Conservation (phyloP, 179 eudicot genomes). For the Spinacia oleracea region DNA sequence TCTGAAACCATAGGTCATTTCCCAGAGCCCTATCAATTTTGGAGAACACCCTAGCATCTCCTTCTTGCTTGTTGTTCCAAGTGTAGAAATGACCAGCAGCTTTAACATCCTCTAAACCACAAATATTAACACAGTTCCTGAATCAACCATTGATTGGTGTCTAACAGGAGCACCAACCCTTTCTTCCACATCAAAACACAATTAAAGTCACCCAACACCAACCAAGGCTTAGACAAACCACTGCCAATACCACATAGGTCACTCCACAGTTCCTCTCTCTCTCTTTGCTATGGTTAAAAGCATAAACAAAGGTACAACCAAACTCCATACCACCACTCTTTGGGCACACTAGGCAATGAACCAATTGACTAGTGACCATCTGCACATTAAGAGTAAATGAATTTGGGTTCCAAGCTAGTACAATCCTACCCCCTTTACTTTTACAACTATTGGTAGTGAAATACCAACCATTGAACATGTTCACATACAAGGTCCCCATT, state of each 20-base stretch:
- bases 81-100: background rate
- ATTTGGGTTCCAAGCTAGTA: background rate
- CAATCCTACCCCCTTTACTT: background rate
- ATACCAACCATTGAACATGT: background rate
- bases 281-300: too few species aligned
- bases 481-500: background rate
- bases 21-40: background rate
- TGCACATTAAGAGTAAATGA: too few species aligned
- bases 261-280: too few species aligned
- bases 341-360: background rate
- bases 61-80: background rate
- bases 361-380: background rate
- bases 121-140: too few species aligned
- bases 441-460: background rate
- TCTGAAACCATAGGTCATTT: background rate
- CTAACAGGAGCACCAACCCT: too few species aligned
- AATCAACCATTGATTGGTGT: too few species aligned
- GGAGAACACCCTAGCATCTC: background rate
- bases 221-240: too few species aligned
- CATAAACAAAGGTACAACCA: too few species aligned
- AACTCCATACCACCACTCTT: too few species aligned
- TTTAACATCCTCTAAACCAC: background rate
- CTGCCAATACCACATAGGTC: too few species aligned
- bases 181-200: too few species aligned
- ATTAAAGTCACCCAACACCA: too few species aligned